These are phyloP conservation scores for Annulohypoxylon nitens DNA, from an alignment of 495 filamentous ascomycete genomes.

Conservation along the genomic window DNA sequence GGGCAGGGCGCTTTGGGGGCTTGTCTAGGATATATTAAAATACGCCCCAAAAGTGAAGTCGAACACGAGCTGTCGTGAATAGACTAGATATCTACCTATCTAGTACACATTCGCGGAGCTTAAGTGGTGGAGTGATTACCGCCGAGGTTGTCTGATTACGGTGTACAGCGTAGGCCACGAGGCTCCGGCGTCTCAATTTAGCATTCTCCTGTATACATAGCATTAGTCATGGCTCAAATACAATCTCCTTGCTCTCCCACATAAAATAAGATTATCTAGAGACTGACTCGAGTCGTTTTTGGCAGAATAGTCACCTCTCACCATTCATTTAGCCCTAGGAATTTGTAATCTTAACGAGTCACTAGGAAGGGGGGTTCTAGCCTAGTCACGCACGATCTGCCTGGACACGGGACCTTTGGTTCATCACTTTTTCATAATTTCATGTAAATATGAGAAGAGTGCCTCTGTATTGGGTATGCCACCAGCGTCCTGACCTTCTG, in stretches of 20 bases:
- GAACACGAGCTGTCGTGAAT: not conserved
- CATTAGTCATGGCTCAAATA: not conserved
- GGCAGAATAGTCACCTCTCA: not conserved
- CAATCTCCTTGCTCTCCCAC: not conserved
- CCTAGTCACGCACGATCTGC: not conserved
- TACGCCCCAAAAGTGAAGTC: not conserved
- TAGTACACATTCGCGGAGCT: not conserved
- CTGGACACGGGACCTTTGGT: not conserved
- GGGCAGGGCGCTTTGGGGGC: not conserved
- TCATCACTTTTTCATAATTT: not conserved
- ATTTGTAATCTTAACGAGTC: not conserved
- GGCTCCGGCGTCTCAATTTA: not conserved
- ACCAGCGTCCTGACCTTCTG: constrained; percentile 24
- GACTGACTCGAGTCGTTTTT: not conserved
- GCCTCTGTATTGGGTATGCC: constrained; percentile 31
- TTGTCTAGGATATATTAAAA: constrained; percentile 29
- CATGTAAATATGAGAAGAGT: constrained; percentile 17
- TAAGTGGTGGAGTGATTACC: not conserved
- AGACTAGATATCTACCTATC: not conserved
- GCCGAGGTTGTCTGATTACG: not conserved
- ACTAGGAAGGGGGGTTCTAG: not conserved
- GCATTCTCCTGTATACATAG: not conserved
- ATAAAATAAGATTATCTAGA: not conserved
- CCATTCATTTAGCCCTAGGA: not conserved
- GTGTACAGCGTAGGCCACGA: constrained; percentile 6